Base-by-base conservation (phyloP, 1,284 basidiomycete genomes). In the Ganoderma multipileum region DNA sequence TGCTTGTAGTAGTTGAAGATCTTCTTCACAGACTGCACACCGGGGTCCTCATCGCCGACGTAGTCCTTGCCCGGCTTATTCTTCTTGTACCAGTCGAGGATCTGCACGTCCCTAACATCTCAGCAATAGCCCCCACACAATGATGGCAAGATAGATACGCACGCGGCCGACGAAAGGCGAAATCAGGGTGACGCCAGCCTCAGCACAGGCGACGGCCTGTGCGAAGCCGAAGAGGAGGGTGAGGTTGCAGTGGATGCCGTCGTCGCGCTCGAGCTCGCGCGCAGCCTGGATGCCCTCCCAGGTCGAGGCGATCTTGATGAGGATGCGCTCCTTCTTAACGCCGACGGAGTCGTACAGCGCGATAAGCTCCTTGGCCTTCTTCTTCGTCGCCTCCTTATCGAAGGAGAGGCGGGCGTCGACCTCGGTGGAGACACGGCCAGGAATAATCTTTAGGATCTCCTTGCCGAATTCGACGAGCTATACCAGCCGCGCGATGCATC, bases 1-100 rank as follows among this genome's bases (percentile, higher is more conserved):
- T 98, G 96, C 88, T 99, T 99, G 91, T 99, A 99, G 88, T 99
- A 99, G 88, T 96, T 95, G 91, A 93, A 99, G 86, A 99, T 99
- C 83, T 89, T 93, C 87, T 94, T 92, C 72, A 99, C 97, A 52
- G 95, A 97, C 81, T 90, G 82, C 74, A 99, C 97, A 87, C 97
- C 97, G n/a, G 97, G 97, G 87, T 99, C 97, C 64, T 91, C 89
- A 68, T 94, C 93, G 68, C 94, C 94, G 74, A 91, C 88, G 86
- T 95, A 98, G 79, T 85, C 87, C 85, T 93, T 90, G 67, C 95
- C 95, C 74, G 92, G 78, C 77, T 83, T 95, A 75, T 83, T 79
- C 84, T 95, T 95, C 91, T 98, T 98, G 91, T 97, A 91, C 95
- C 95, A 97, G 84, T 97, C 95, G 74, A 97, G 92, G 78, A 97